Base-by-base conservation (phyloP, 164 flowering plant species). In the Amborella trichopoda region DNA sequence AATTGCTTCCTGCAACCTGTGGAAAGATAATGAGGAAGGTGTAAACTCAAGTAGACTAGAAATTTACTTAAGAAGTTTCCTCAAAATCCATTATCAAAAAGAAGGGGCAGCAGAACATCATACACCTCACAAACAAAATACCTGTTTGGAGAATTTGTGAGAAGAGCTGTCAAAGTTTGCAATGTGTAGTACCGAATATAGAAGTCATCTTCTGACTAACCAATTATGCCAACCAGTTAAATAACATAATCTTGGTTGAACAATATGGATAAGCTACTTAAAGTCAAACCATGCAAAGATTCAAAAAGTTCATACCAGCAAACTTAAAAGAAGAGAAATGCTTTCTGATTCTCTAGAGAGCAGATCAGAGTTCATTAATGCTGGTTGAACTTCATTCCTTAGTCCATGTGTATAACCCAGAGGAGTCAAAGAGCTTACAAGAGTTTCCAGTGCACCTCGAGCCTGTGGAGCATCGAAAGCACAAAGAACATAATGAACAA, bases 201-300 rank as follows among this genome's bases (percentile, higher is more conserved):
- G 64, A 87, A 93, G 65, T 93, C 99, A 45, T 91, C 99, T 67
- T 93, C 96, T n/a, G 74, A 56, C 99, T 93, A 76, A n/a, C n/a
- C 51, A 39, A 53, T 44, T 48, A 40, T 18, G 49, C 22, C 44
- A 49, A 52, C 57, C 8, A 28, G 14, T 37, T 27, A 47, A 36
- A 19, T 14, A 9, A 43, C 19, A 17, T 46, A 49, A 60, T n/a
- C 3, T 38, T 38, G 20, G 6, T 38, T 10, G 41, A n/a, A 38
- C 16, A 22, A 16, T 16, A n/a, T 18, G 14, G 14, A 38, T 11
- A 6, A 38, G 41, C 11, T 22, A n/a, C n/a, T n/a, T n/a, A 33
- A 33, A 2, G 17, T 1, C 46, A 1, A 23, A 43, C 6, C 8
- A 24, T 24, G 30, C n/a, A 45, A 26, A 45, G 32, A n/a, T 25